phyloP scores from a whole-genome alignment of 345 rosid species.

The Noccaea bulbosa region DNA sequence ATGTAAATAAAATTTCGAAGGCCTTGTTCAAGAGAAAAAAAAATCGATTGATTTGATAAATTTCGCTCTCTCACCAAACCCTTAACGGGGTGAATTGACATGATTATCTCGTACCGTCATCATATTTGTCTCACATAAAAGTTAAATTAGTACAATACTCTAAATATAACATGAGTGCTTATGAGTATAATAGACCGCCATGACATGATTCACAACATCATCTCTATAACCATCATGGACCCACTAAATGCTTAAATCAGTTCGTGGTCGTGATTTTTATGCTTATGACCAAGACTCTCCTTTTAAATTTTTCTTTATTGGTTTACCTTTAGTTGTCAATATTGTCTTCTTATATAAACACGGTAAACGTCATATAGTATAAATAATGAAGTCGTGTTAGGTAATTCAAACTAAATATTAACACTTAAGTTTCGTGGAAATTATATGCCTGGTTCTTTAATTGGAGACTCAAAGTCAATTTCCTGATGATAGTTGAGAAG shows the following conservation, averaged over 20 bases:
- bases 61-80: slow-evolving; percentile 25
- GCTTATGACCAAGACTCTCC: slow-evolving; percentile 12
- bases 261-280: slow-evolving; percentile 2
- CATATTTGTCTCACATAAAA: slow-evolving; percentile 18
- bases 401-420: background rate
- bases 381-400: background rate
- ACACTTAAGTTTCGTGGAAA: slow-evolving; percentile 28
- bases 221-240: slow-evolving; percentile 28
- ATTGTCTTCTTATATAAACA: slow-evolving; percentile 6
- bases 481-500: slow-evolving; percentile 31
- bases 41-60: background rate
- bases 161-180: background rate
- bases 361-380: background rate
- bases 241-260: slow-evolving; percentile 22
- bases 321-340: background rate
- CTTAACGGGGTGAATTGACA: background rate
- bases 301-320: slow-evolving; percentile 13
- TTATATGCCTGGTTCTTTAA: slow-evolving; percentile 1
- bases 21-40: too few relatives aligned
- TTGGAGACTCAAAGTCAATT: slow-evolving; percentile 26
- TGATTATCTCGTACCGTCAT: slow-evolving; percentile 14
- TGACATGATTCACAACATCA: slow-evolving; percentile 31
- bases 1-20: background rate
- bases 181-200: slow-evolving; percentile 5
- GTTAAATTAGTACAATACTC: slow-evolving; percentile 12